phyloP scores from a whole-genome alignment of 164 flowering plant genomes.

The Euptelea pleiosperma region DNA sequence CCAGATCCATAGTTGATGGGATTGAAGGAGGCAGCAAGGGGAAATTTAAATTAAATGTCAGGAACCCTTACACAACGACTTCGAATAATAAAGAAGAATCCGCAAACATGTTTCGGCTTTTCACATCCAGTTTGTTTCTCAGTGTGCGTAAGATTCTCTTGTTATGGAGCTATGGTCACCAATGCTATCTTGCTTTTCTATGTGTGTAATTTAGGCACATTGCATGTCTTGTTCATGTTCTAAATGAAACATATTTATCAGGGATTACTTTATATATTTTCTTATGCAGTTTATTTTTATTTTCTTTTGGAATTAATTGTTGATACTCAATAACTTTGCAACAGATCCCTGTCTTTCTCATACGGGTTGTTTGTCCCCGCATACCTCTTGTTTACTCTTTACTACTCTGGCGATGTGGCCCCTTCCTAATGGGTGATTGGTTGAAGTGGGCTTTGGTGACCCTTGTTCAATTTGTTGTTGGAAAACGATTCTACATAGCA shows the following conservation, averaged over 20 bases:
- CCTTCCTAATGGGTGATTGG: conserved; percentile 94
- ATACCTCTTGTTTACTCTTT: conserved; percentile 74
- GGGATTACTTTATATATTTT: background rate
- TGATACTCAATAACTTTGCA: conserved; percentile 10
- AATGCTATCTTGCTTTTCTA: background rate
- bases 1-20: conserved; percentile 73
- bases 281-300: background rate
- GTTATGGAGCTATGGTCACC: background rate
- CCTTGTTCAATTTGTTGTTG: conserved; percentile 84
- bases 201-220: conserved; percentile 1
- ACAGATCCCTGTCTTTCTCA: conserved; percentile 83
- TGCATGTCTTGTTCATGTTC: background rate
- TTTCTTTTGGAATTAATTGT: background rate
- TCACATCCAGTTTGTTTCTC: conserved; percentile 70
- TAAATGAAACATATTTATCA: background rate
- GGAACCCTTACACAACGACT: conserved; percentile 68
- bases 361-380: conserved; percentile 81
- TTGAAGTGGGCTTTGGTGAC: conserved; percentile 85
- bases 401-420: conserved; percentile 86
- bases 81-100: conserved; percentile 68
- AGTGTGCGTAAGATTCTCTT: conserved; percentile 59
- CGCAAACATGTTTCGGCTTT: conserved; percentile 75
- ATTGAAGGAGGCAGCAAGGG: conserved; percentile 63
- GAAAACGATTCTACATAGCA: conserved; percentile 89
- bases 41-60: conserved; percentile 53